Evolutionary conservation across 345 rosid species (phyloP), one percentile per base, ranked within the genome.

Genomic region (Eucalyptus tenuipes): DNA sequence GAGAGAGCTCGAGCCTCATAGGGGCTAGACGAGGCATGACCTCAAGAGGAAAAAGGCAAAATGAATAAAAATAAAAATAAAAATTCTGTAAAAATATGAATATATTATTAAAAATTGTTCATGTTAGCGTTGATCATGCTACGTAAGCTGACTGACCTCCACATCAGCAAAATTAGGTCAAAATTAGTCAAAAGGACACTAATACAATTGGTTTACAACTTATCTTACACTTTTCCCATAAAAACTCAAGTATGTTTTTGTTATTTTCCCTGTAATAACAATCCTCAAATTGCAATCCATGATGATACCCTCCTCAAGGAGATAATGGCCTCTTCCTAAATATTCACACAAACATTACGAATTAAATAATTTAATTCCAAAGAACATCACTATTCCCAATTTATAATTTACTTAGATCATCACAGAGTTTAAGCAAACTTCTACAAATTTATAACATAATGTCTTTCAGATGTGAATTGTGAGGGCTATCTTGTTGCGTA

Each of bases 111-210:
- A 50, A 50, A 17, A 1, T 52, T 52, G 10, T 52, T 52, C 0
- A 52, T 18, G 24, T 52, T 4, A 7, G 0, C 0, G 10, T 52
- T 52, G 0, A 9, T 52, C 9, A 0, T 50, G 9, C 4, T 8
- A 17, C 4, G 7, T 50, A 50, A 50, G 2, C 9, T 0, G 0
- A 52, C 4, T 2, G 24, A 18, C 24, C 55, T 52, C 55, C 9
- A 18, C 55, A 52, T 52, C 4, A 52, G 0, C 55, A 52, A 52
- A 52, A 52, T 52, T 2, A 50, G 2, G 55, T 24, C 20, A 52
- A 52, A 52, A 52, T 17, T 50, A 17, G 55, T 50, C 4, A 50
- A 50, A 50, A 50, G 0, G 52, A 7, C 2, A 50, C 0, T 50
- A 0, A 52, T 18, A 52, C 55, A 52, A 52, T 52, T 52, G 10